phyloP scores from a whole-genome alignment of 2,329 filamentous ascomycete species.

The Penicillium occitanis region DNA sequence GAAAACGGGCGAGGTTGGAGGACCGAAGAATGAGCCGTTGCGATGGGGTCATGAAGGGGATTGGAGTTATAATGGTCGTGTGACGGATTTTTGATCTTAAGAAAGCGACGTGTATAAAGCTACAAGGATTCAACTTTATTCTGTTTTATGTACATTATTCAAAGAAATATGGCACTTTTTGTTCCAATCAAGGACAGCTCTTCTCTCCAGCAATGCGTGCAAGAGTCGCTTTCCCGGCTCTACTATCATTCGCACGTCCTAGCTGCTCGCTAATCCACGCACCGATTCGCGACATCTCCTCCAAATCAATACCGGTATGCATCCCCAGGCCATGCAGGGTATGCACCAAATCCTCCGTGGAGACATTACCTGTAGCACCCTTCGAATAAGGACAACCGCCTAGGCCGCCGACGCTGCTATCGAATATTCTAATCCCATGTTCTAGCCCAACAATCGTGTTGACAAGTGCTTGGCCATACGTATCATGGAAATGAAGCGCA shows the following conservation, averaged over 20 bases:
- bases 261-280: constrained; percentile 57
- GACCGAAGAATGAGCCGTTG: constrained; percentile 94
- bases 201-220: constrained; percentile 36
- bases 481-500: constrained; percentile 66
- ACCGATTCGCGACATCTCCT: constrained; percentile 57
- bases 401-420: constrained; percentile 62
- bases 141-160: neutral
- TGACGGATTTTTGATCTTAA: constrained; percentile 75
- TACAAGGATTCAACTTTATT: neutral
- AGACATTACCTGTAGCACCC: constrained; percentile 65
- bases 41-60: constrained; percentile 75
- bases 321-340: constrained; percentile 60
- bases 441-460: constrained; percentile 64
- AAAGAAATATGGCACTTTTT: neutral
- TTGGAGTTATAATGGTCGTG: constrained; percentile 94
- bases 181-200: constrained; percentile 12
- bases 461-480: constrained; percentile 64
- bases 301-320: constrained; percentile 59
- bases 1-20: constrained; percentile 90
- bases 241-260: constrained; percentile 53
- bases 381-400: constrained; percentile 66
- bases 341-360: constrained; percentile 64
- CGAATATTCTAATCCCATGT: constrained; percentile 63
- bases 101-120: neutral
- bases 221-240: constrained; percentile 55